A percentile compares a stretch with the other conserved stretches of the same genome.
Conservation (phyloP, 176 grass and related monocot species). For the Zea luxurians region DNA sequence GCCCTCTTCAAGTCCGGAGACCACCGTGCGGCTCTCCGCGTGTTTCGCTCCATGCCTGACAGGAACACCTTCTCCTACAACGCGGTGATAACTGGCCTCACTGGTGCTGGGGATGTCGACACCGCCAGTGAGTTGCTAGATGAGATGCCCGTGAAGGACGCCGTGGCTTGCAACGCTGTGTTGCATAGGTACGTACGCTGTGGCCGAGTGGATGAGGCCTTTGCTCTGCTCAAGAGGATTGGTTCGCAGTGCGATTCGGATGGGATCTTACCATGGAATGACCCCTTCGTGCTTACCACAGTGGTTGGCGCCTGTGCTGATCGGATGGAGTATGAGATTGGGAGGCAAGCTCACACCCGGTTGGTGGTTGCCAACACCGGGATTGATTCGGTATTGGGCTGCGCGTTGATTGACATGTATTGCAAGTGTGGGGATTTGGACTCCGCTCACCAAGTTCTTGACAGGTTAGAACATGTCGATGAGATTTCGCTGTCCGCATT, state of each 20-base stretch:
- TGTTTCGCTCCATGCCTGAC: slow-evolving; percentile 62
- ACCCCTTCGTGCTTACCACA: slow-evolving; percentile 64
- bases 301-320: slow-evolving; percentile 61
- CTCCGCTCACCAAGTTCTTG: slow-evolving; percentile 42
- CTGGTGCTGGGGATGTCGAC: slow-evolving; percentile 40
- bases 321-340: slow-evolving; percentile 39
- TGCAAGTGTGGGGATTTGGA: slow-evolving; percentile 59
- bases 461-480: slow-evolving; percentile 40
- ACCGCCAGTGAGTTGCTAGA: slow-evolving; percentile 40
- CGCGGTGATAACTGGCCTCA: slow-evolving; percentile 43
- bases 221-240: slow-evolving; percentile 51
- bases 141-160: slow-evolving; percentile 55
- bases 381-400: slow-evolving; percentile 53
- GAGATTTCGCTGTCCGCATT: slow-evolving; percentile 65
- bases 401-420: slow-evolving; percentile 70
- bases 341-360: slow-evolving; percentile 53
- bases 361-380: slow-evolving; percentile 45
- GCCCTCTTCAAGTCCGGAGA: slow-evolving; percentile 44
- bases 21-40: slow-evolving; percentile 20
- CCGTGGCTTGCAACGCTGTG: slow-evolving; percentile 50
- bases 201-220: slow-evolving; percentile 38
- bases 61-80: slow-evolving; percentile 69
- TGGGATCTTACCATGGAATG: slow-evolving; percentile 28
- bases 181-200: slow-evolving; percentile 49
- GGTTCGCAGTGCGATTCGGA: background rate